Base-by-base conservation (phyloP, 805 yeast species). In the Kluyveromyces nonfermentans region DNA sequence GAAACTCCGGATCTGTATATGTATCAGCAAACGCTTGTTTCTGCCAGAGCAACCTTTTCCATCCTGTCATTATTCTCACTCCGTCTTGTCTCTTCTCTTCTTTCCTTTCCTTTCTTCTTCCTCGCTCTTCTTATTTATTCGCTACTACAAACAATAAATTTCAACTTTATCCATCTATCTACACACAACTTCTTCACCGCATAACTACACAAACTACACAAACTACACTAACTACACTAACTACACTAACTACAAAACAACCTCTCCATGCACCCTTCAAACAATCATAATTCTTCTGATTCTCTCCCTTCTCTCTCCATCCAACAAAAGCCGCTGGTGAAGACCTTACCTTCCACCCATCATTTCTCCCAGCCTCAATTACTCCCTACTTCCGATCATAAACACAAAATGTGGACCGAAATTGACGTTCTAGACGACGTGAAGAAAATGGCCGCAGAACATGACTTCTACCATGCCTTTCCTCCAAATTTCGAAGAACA, bases 21-120 rank as follows among this genome's bases (percentile, higher is more conserved):
- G 89, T 93, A 60, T 90, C 98, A 0, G 95, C 94, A 56, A 80
- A 89, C 12, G 83, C 83, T 59, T 89, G 96, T 45, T 75, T 73
- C 30, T 83, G 74, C 82, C 95, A 93, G 10, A 90, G 72, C 33
- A 88, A 74, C 55, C 93, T 84, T 55, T 82, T 74, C 97, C 97
- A 89, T 18, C 7, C 30, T 2, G 7, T 14, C 30, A 25, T 25
- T 25, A 3, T 6, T 25, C 12, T 25, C 30, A 10, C 30, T 25
- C 12, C 12, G 14, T 25, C 30, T 14, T 6, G 7, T 14, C 12
- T 10, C 12, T 14, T 10, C 12, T 25, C 7, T 4, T 25, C 30
- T 25, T 10, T 14, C 7, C 30, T 25, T 10, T 25, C 30, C 7
- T 2, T 10, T 25, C 30, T 25, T 25, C 30, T 2, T 10, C 30